Evolutionary conservation across 495 filamentous ascomycete species (phyloP).

Genomic region (Xylaria grammica): DNA sequence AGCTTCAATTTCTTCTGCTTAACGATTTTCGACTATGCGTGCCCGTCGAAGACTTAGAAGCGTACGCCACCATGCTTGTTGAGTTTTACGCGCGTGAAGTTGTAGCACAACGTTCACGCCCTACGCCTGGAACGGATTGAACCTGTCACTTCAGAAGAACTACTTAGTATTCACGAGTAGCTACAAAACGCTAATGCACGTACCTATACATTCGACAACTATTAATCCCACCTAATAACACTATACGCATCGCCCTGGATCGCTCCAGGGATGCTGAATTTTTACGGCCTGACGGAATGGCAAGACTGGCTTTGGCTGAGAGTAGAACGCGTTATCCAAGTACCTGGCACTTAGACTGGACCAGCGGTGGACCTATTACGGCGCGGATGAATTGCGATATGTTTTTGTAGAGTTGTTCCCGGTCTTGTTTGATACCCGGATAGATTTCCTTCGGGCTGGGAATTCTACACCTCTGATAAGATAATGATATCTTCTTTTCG

Average conservation of each 20-base stretch:
- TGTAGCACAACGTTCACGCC: conserved; percentile 59
- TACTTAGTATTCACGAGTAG: background rate
- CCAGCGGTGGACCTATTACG: conserved; percentile 26
- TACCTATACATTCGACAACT: conserved; percentile 11
- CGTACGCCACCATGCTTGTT: conserved; percentile 98
- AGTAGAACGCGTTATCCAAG: conserved; percentile 26
- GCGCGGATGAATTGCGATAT: conserved; percentile 20
- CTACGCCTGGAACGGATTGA: conserved; percentile 19
- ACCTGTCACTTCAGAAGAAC: background rate
- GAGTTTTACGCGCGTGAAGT: conserved; percentile 97
- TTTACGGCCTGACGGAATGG: conserved; percentile 12
- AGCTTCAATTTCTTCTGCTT: conserved; percentile 93
- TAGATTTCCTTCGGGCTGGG: conserved; percentile 39
- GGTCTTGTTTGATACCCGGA: conserved; percentile 43
- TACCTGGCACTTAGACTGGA: conserved; percentile 20
- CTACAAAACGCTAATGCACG: conserved; percentile 6
- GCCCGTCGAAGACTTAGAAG: conserved; percentile 92
- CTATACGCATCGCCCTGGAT: background rate
- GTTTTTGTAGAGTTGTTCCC: conserved; percentile 25
- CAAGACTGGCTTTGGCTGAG: conserved; percentile 10
- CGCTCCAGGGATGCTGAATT: background rate
- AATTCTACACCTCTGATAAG: conserved; percentile 20
- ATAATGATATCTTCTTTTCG: background rate
- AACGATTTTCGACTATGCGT: conserved; percentile 97
- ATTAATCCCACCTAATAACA: conserved; percentile 20